Conservation (phyloP, 2,329 filamentous ascomycete species). For the Nigrospora sphaerica region DNA sequence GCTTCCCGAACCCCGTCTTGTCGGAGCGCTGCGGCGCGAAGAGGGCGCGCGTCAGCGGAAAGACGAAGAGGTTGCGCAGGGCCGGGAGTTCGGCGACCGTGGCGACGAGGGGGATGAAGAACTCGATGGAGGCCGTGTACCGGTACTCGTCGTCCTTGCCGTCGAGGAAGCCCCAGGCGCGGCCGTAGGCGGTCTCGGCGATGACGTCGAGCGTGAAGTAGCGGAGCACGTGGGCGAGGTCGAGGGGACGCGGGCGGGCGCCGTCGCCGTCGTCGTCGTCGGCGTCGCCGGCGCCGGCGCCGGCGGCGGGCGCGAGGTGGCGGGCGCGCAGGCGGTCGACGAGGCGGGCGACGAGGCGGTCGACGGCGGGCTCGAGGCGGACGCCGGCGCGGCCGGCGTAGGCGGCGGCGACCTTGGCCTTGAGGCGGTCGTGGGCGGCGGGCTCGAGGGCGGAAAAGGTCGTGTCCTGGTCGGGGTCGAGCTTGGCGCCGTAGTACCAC, state of each 20-base stretch:
- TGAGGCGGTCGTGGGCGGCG: conserved; percentile 9
- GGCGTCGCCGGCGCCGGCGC: no score
- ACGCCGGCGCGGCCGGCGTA: conserved; percentile 13
- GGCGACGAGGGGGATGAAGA: neutral
- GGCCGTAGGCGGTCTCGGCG: neutral
- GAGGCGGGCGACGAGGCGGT: neutral
- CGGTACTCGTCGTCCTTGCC: conserved; percentile 2
- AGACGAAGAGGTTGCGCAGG: neutral
- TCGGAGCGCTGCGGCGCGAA: neutral
- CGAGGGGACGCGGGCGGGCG: neutral
- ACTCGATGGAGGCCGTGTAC: neutral
- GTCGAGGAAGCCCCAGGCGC: conserved; percentile 3
- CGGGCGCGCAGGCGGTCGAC: neutral
- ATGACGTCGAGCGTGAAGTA: conserved; percentile 4
- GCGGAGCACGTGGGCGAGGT: conserved; percentile 3
- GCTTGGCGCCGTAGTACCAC: conserved; percentile 11
- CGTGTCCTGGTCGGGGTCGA: conserved; percentile 9
- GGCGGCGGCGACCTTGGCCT: conserved; percentile 8
- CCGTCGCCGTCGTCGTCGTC: no score
- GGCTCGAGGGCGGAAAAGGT: conserved; percentile 11
- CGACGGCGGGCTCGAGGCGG: conserved; percentile 10
- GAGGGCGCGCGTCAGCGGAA: neutral
- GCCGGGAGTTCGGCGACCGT: neutral
- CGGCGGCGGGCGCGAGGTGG: neutral
- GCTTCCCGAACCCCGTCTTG: neutral